Base-by-base conservation (phyloP, 257 asterid genomes). In the Lithospermum erythrorhizon region DNA sequence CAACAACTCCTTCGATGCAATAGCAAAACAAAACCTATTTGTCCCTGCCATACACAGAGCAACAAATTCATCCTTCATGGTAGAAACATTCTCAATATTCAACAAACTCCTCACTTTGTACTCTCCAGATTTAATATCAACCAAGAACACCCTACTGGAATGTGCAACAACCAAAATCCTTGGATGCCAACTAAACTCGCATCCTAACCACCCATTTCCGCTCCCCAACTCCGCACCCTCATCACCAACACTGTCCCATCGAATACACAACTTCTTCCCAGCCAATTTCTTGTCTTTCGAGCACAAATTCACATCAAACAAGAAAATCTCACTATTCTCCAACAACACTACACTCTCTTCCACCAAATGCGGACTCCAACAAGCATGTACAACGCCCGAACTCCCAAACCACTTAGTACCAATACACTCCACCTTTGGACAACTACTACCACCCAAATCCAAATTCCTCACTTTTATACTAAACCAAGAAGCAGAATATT, bases 131-230 rank as follows among this genome's bases (percentile, higher is more conserved):
- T 82, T 79, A 69, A 73, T 68, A 75, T 87, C 95, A 67, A 90
- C 84, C 77, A 87, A 67, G 63, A 82, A 81, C n/a, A 87, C 68
- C 45, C 69, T 81, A 59, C 68, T 62, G 7, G 66, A 32, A 70
- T 82, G 81, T 62, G 83, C 80, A 73, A 80, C 90, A 59, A 83
- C 72, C 61, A 85, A 61, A 60, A 79, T 68, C 71, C 82, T 78
- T 1, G 88, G 85, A 78, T 85, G 90, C 95, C 88, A 85, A 71
- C 94, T 71, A 72, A 88, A 88, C 64, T 83, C 88, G 69, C 89
- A 82, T 55, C 73, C 68, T 24, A 88, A 55, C 95, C 96, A 88
- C 24, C 32, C 51, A 59, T 69, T 57, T 24, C 63, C 62, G 65
- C 65, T 61, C 71, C 61, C 73, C 55, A 56, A 16, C 35, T 61